Evolutionary conservation across 352 stramenopile species (phyloP).

Genomic region (Globisporangium paddicum): DNA sequence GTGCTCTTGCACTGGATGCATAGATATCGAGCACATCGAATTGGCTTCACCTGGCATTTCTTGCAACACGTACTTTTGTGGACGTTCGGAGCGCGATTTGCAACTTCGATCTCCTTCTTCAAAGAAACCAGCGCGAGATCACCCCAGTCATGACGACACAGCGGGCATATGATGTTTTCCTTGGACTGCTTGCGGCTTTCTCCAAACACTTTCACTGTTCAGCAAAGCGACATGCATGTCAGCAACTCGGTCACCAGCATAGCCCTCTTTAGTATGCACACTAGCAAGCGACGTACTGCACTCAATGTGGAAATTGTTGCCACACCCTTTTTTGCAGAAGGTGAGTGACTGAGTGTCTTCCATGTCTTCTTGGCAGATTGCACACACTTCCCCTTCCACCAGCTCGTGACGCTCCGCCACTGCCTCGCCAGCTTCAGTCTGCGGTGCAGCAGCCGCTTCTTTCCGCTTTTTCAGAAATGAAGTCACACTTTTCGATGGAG

Average conservation of each 20-base stretch:
- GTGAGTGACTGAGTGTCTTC: slow-evolving; percentile 49
- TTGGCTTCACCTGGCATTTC: slow-evolving; percentile 72
- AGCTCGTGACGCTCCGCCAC: slow-evolving; percentile 52
- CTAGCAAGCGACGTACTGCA: slow-evolving; percentile 43
- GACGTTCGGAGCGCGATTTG: slow-evolving; percentile 69
- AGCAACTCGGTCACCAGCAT: not conserved
- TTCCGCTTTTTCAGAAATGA: slow-evolving; percentile 45
- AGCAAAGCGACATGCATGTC: not conserved
- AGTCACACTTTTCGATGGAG: slow-evolving; percentile 13
- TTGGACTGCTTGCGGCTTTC: slow-evolving; percentile 79
- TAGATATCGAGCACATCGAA: slow-evolving; percentile 73
- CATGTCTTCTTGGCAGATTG: slow-evolving; percentile 86
- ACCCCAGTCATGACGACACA: slow-evolving; percentile 82
- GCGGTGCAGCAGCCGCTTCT: slow-evolving; percentile 10
- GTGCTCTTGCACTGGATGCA: slow-evolving; percentile 78
- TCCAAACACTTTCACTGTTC: slow-evolving; percentile 77
- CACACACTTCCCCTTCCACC: slow-evolving; percentile 72
- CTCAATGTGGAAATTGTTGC: slow-evolving; percentile 76
- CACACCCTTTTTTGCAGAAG: slow-evolving; percentile 71
- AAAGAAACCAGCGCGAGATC: slow-evolving; percentile 52
- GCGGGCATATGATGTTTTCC: slow-evolving; percentile 78
- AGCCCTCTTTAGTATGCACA: not conserved
- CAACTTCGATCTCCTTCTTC: slow-evolving; percentile 69
- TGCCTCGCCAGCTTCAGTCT: slow-evolving; percentile 17
- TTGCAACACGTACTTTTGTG: slow-evolving; percentile 61